These are phyloP conservation scores for Tylopilus rubrobrunneus DNA, from an alignment of 768 basidiomycete genomes.

Conservation along the genomic window DNA sequence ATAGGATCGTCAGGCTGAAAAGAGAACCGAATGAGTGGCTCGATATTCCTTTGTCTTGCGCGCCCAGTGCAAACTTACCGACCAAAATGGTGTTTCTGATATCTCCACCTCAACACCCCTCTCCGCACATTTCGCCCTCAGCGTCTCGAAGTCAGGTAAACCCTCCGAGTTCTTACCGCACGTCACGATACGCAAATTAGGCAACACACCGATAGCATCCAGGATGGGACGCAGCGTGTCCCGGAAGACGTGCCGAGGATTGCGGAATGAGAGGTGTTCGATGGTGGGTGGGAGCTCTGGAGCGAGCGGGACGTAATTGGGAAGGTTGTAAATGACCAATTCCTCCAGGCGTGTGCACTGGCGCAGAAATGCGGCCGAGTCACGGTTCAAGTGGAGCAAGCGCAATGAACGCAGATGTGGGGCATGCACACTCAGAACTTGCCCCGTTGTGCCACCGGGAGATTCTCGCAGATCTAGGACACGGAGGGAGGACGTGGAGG, in stretches of 20 bases:
- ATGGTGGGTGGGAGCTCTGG: constrained; percentile 34
- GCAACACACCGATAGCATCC: constrained; percentile 29
- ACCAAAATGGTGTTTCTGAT: constrained; percentile 30
- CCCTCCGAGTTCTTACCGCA: constrained; percentile 27
- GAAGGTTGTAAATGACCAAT: constrained; percentile 36
- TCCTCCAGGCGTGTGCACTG: constrained; percentile 39
- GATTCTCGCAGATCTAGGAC: constrained; percentile 40
- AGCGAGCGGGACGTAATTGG: constrained; percentile 31
- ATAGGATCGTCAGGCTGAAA: constrained; percentile 38
- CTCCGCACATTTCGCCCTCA: constrained; percentile 29
- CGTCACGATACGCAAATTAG: constrained; percentile 35
- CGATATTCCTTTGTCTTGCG: background rate
- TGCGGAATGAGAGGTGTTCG: constrained; percentile 39
- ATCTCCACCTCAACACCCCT: constrained; percentile 28
- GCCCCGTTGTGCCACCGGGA: constrained; percentile 24
- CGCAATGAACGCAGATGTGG: constrained; percentile 42
- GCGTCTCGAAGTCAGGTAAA: constrained; percentile 19
- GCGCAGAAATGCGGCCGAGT: constrained; percentile 32
- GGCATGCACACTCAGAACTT: constrained; percentile 28
- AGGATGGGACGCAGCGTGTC: constrained; percentile 29
- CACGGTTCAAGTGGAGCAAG: constrained; percentile 33
- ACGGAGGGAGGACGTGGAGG: constrained; percentile 33
- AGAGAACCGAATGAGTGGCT: background rate
- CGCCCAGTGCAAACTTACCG: constrained; percentile 28
- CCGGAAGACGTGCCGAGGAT: constrained; percentile 20